Percentiles rank a stretch among this genome's conserved stretches.
phyloP scores from a whole-genome alignment of 495 filamentous ascomycete genomes.

The Aspergillus conjunctus region DNA sequence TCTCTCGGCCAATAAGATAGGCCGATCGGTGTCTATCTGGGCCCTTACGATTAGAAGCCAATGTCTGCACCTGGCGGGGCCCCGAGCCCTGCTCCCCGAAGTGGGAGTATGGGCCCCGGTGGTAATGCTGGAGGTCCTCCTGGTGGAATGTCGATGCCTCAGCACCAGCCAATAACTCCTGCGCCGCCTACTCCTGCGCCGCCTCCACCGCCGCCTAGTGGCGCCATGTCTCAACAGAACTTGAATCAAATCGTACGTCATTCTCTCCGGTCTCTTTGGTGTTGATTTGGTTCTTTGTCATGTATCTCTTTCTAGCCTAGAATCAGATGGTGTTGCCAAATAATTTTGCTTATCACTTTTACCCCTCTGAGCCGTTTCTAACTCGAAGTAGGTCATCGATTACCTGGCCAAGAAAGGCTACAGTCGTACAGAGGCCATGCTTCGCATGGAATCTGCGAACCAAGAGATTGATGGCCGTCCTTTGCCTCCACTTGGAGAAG shows the following conservation, averaged over 20 bases:
- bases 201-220: constrained; percentile 43
- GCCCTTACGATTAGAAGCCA: constrained; percentile 9
- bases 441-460: constrained; percentile 84
- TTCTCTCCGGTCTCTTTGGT: not conserved
- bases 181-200: constrained; percentile 45
- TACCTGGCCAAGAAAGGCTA: constrained; percentile 97
- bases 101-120: constrained; percentile 56
- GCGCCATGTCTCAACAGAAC: constrained; percentile 75
- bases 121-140: constrained; percentile 41
- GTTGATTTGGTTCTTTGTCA: not conserved
- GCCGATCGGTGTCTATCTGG: not conserved
- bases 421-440: constrained; percentile 86
- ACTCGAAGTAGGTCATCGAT: constrained; percentile 74
- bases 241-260: constrained; percentile 90
- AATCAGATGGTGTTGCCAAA: not conserved
- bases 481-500: constrained; percentile 64
- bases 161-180: constrained; percentile 45
- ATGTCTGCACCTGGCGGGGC: constrained; percentile 55
- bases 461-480: constrained; percentile 76
- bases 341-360: not conserved
- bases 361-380: not conserved
- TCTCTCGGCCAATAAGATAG: constrained; percentile 5
- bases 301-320: not conserved
- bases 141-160: constrained; percentile 54
- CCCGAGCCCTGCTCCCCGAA: constrained; percentile 51